Percentiles rank a stretch among this genome's conserved stretches.
Evolutionary conservation across 164 flowering plant species (phyloP).

Genomic region (grape (Vitis vinifera)): DNA sequence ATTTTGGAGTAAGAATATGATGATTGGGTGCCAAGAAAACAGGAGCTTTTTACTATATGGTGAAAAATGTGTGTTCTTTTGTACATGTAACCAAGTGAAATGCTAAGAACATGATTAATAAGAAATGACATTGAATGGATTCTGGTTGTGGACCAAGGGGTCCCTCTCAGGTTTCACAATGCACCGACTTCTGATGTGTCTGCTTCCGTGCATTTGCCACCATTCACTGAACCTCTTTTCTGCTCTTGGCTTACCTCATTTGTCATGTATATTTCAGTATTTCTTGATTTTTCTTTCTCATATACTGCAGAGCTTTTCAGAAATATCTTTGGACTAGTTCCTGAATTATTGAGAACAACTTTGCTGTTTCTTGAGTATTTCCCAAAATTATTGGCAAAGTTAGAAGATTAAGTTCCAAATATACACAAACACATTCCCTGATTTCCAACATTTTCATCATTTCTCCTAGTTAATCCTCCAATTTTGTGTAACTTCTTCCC

Average conservation of each 20-base stretch:
- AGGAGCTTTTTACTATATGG: not conserved
- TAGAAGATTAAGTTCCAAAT: too few relatives aligned
- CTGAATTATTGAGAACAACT: not conserved
- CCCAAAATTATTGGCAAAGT: not conserved
- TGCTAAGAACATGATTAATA: conserved; percentile 4
- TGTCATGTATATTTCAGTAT: too few relatives aligned
- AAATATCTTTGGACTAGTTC: too few relatives aligned
- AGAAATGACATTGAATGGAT: conserved; percentile 10
- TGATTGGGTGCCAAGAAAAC: not conserved
- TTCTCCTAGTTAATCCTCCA: too few relatives aligned
- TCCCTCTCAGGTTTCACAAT: conserved; percentile 8
- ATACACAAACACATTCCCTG: too few relatives aligned
- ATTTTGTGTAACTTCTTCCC: too few relatives aligned
- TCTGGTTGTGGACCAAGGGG: not conserved
- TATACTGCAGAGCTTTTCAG: too few relatives aligned
- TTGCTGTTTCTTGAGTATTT: not conserved
- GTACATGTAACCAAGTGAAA: not conserved
- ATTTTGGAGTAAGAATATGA: not conserved
- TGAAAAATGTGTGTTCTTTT: not conserved
- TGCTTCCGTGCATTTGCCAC: too few relatives aligned
- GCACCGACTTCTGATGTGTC: not conserved
- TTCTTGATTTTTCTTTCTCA: too few relatives aligned
- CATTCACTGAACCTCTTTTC: too few relatives aligned
- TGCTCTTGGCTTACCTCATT: too few relatives aligned
- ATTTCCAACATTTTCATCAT: too few relatives aligned